Percentiles rank a stretch among this genome's conserved stretches.
These are phyloP conservation scores for Cercophora samala DNA, from an alignment of 495 filamentous ascomycete genomes.

Conservation along the genomic window DNA sequence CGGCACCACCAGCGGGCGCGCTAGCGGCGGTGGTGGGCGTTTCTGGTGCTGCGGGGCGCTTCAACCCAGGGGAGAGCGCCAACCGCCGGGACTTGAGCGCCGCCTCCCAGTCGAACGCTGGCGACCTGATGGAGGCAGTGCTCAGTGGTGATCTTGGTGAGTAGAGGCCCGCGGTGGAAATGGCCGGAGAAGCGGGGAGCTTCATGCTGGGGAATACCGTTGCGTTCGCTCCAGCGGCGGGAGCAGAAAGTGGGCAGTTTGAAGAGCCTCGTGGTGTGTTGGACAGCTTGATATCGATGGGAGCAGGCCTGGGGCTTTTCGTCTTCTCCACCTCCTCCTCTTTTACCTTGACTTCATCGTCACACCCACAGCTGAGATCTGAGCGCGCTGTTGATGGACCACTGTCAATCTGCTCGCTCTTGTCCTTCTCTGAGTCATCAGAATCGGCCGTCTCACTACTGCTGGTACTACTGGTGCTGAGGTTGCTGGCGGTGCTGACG, in stretches of 20 bases:
- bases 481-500: slow-evolving; percentile 23
- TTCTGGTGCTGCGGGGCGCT: slow-evolving; percentile 39
- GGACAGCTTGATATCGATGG: slow-evolving; percentile 36
- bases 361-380: slow-evolving; percentile 55
- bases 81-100: slow-evolving; percentile 53
- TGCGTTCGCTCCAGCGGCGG: slow-evolving; percentile 50
- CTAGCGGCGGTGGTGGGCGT: slow-evolving; percentile 16
- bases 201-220: slow-evolving; percentile 50
- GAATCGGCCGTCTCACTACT: slow-evolving; percentile 36
- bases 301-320: slow-evolving; percentile 26
- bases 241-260: slow-evolving; percentile 55
- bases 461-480: slow-evolving; percentile 26
- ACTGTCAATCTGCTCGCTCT: slow-evolving; percentile 40
- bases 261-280: slow-evolving; percentile 43
- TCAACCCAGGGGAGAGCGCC: slow-evolving; percentile 35
- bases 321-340: slow-evolving; percentile 16
- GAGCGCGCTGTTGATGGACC: slow-evolving; percentile 54
- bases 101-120: slow-evolving; percentile 57
- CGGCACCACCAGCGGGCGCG: neutral
- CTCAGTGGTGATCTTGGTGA: slow-evolving; percentile 48
- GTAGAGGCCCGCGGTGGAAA: slow-evolving; percentile 45
- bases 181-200: slow-evolving; percentile 59
- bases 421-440: slow-evolving; percentile 36
- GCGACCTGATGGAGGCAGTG: slow-evolving; percentile 53
- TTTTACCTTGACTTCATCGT: slow-evolving; percentile 40